A percentile compares a stretch with the other conserved stretches of the same genome.
Evolutionary conservation across 2,329 filamentous ascomycete genomes (phyloP).

Genomic region (Aschersonia sp.): DNA sequence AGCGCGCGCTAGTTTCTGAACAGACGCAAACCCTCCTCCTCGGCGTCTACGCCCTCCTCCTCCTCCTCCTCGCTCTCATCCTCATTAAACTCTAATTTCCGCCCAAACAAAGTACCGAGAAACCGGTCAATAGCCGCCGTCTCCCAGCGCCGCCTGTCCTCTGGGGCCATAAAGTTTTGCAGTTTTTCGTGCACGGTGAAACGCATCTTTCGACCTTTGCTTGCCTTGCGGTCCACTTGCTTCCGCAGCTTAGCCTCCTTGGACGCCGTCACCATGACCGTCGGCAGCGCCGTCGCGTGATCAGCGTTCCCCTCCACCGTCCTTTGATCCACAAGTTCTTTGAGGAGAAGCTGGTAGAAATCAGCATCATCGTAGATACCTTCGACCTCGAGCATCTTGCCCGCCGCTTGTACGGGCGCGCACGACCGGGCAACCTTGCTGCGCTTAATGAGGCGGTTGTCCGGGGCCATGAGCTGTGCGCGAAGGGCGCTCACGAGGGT

Average conservation of each 20-base stretch:
- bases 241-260: conserved; percentile 70
- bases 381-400: conserved; percentile 40
- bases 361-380: conserved; percentile 82
- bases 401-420: conserved; percentile 52
- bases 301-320: conserved; percentile 49
- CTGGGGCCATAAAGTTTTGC: conserved; percentile 94
- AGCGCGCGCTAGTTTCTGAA: conserved; percentile 21
- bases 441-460: conserved; percentile 50
- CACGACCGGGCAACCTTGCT: conserved; percentile 62
- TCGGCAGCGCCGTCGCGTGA: conserved; percentile 30
- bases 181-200: conserved; percentile 95
- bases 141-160: conserved; percentile 70
- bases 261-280: conserved; percentile 50
- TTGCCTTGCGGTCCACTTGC: conserved; percentile 82
- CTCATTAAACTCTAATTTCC: conserved; percentile 52
- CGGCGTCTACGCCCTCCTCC: conserved; percentile 35
- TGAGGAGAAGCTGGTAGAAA: conserved; percentile 86
- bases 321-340: conserved; percentile 84
- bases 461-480: conserved; percentile 50
- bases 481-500: conserved; percentile 51
- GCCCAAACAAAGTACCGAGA: conserved; percentile 62
- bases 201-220: conserved; percentile 84
- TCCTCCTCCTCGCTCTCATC: conserved; percentile 35
- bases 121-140: conserved; percentile 63
- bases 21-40: conserved; percentile 37